These are phyloP conservation scores for Fomitopsis serialis DNA, from an alignment of 768 basidiomycete species.

Conservation along the genomic window DNA sequence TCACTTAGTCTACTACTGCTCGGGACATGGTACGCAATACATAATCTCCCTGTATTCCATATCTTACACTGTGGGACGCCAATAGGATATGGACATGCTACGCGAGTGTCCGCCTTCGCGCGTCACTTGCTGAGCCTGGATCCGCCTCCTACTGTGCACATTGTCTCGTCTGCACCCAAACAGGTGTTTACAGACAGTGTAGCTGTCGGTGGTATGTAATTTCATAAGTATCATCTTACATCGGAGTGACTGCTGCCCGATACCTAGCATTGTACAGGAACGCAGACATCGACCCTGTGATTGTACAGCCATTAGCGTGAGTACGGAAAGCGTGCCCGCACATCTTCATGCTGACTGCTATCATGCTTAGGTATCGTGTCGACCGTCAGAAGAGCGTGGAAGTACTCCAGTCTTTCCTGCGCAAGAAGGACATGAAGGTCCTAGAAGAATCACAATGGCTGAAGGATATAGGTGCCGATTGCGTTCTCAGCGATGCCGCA, in stretches of 20 bases:
- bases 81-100: slow-evolving; percentile 82
- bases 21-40: slow-evolving; percentile 56
- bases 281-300: slow-evolving; percentile 74
- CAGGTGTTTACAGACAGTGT: slow-evolving; percentile 67
- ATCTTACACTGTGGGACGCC: not conserved
- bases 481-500: slow-evolving; percentile 72
- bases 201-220: slow-evolving; percentile 35
- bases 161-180: slow-evolving; percentile 70
- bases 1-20: slow-evolving; percentile 64
- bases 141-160: slow-evolving; percentile 44
- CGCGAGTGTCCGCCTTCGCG: slow-evolving; percentile 72
- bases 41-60: no score
- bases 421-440: slow-evolving; percentile 47
- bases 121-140: slow-evolving; percentile 47
- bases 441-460: slow-evolving; percentile 58
- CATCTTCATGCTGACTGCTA: not conserved
- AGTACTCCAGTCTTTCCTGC: slow-evolving; percentile 54
- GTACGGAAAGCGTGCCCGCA: slow-evolving; percentile 17
- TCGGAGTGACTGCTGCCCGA: not conserved
- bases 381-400: slow-evolving; percentile 67
- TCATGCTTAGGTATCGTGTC: slow-evolving; percentile 52
- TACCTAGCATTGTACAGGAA: slow-evolving; percentile 52
- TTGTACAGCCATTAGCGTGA: slow-evolving; percentile 76
- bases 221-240: not conserved
- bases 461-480: slow-evolving; percentile 39